Conservation (phyloP, 2,329 filamentous ascomycete species). For the Apiospora phragmitis region DNA sequence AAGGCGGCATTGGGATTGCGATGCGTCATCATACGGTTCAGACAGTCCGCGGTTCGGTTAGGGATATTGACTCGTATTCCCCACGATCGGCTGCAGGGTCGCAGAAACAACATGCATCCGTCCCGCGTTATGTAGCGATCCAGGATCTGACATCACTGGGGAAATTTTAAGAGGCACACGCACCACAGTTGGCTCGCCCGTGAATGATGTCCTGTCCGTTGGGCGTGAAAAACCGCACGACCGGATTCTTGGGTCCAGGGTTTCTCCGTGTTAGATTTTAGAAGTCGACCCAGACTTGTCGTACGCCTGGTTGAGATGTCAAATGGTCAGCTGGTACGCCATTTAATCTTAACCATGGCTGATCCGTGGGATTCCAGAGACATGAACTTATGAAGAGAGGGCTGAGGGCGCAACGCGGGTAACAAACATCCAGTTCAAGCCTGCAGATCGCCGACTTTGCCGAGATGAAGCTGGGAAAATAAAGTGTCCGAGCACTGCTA, state of each 20-base stretch:
- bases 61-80: conserved; percentile 4
- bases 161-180: neutral
- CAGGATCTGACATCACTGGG: neutral
- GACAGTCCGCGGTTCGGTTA: neutral
- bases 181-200: neutral
- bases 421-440: neutral
- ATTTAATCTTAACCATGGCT: neutral
- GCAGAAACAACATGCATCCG: neutral
- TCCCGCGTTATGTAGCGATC: neutral
- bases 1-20: neutral
- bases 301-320: neutral
- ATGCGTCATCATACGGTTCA: neutral
- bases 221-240: neutral
- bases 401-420: neutral
- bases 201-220: neutral
- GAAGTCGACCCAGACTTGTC: neutral
- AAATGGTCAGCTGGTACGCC: neutral
- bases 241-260: neutral
- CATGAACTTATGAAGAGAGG: neutral
- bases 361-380: neutral
- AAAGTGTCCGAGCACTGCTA: conserved; percentile 7
- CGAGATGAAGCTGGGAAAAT: conserved; percentile 6
- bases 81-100: neutral
- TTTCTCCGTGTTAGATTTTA: neutral
- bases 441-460: conserved; percentile 4